These are phyloP conservation scores for Blastobotrys elegans DNA, from an alignment of 1,139 yeast genomes.

Conservation along the genomic window DNA sequence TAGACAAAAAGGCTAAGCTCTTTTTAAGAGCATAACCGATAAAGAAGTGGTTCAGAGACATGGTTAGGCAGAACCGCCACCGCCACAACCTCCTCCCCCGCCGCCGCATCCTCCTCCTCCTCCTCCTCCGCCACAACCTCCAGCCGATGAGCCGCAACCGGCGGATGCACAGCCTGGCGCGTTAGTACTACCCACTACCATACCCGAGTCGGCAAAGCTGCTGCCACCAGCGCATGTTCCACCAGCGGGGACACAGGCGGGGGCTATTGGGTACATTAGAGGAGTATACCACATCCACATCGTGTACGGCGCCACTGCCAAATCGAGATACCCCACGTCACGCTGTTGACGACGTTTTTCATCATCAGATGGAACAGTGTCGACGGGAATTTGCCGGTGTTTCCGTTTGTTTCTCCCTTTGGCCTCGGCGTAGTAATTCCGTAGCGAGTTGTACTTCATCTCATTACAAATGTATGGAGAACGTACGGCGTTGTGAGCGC, in stretches of 20 bases:
- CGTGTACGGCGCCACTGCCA: neutral
- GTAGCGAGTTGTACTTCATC: too few relatives aligned
- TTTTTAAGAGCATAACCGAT: too few relatives aligned
- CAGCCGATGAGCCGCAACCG: neutral
- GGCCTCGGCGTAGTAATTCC: too few relatives aligned
- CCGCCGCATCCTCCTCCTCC: neutral
- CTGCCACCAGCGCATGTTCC: neutral
- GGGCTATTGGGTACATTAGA: neutral
- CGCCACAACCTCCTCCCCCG: neutral
- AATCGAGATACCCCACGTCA: too few relatives aligned
- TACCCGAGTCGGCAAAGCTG: neutral
- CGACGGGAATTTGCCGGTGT: too few relatives aligned
- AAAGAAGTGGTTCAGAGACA: too few relatives aligned
- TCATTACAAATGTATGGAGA: neutral
- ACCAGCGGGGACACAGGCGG: neutral
- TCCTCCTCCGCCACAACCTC: neutral
- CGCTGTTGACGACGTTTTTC: too few relatives aligned
- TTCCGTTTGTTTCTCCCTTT: too few relatives aligned
- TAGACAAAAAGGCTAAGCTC: neutral
- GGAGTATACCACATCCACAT: neutral
- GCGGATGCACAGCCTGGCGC: too few relatives aligned
- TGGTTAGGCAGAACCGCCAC: too few relatives aligned
- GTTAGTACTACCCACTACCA: neutral
- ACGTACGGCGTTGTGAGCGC: conserved; percentile 20
- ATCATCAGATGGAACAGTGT: too few relatives aligned